Evolutionary conservation across 305 asterid genomes (phyloP).

Genomic region (Solanum chacoense): DNA sequence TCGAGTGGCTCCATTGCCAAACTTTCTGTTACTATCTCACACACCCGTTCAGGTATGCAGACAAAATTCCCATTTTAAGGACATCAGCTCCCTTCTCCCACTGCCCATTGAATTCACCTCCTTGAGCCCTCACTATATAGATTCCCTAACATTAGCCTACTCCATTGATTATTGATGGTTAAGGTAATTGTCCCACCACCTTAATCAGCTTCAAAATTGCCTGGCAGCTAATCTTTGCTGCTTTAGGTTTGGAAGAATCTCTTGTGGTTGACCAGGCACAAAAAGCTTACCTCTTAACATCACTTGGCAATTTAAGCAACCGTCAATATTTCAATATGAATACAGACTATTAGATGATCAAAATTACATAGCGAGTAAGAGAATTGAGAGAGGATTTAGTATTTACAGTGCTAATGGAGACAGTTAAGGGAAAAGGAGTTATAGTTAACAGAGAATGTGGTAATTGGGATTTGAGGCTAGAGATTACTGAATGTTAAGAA

Average conservation of each 20-base stretch:
- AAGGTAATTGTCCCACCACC: background rate
- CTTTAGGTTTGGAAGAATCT: background rate
- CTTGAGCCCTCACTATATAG: background rate
- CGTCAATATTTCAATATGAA: background rate
- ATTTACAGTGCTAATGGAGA: background rate
- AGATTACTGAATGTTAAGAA: background rate
- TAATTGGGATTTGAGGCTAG: background rate
- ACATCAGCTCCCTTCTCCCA: background rate
- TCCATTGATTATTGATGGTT: background rate
- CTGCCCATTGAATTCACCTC: background rate
- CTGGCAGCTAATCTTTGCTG: background rate
- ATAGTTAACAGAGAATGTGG: background rate
- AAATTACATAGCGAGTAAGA: background rate
- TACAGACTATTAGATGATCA: background rate
- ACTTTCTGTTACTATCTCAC: background rate
- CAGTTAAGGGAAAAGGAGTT: background rate
- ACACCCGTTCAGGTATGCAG: background rate
- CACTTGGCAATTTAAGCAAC: background rate
- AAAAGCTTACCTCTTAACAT: background rate
- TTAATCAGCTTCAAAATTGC: background rate
- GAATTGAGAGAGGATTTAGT: background rate
- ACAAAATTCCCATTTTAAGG: background rate
- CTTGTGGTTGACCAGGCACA: background rate
- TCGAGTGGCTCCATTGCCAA: background rate
- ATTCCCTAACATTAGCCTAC: background rate